Conservation (phyloP, 75 land plant genomes). For the Picea glauca region DNA sequence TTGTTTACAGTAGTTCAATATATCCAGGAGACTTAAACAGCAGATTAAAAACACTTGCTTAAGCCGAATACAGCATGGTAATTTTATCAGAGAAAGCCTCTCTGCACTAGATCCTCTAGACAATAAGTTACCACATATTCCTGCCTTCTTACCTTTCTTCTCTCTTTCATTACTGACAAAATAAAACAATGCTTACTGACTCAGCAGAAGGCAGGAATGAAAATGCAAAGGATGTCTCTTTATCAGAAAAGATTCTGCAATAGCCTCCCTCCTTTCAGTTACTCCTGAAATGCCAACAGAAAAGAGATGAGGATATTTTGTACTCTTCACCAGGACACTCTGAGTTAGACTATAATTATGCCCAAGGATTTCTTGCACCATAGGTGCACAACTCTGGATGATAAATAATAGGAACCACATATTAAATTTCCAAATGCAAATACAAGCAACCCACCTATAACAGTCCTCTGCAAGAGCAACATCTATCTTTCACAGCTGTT, state of each 20-base stretch:
- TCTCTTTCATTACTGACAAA: constrained; percentile 1
- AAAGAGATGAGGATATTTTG: constrained; percentile 3
- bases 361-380: not conserved
- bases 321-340: not conserved
- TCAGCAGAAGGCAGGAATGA: constrained; percentile 4
- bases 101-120: constrained; percentile 3
- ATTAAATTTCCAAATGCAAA: not conserved
- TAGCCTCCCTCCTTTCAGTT: constrained; percentile 7
- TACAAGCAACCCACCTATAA: not conserved
- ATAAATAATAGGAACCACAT: not conserved
- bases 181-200: not conserved
- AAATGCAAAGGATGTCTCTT: not conserved
- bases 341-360: not conserved
- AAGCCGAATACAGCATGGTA: constrained; percentile 8
- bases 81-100: not conserved
- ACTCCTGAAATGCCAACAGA: constrained; percentile 9
- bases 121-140: constrained; percentile 5
- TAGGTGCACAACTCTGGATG: not conserved
- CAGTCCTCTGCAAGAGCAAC: not conserved
- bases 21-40: constrained; percentile 12
- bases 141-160: not conserved
- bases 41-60: constrained; percentile 11
- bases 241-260: not conserved
- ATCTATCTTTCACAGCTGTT: not conserved
- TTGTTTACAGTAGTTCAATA: constrained; percentile 6